Conservation (phyloP, 495 filamentous ascomycete species). For the Penicillium turbatum region DNA sequence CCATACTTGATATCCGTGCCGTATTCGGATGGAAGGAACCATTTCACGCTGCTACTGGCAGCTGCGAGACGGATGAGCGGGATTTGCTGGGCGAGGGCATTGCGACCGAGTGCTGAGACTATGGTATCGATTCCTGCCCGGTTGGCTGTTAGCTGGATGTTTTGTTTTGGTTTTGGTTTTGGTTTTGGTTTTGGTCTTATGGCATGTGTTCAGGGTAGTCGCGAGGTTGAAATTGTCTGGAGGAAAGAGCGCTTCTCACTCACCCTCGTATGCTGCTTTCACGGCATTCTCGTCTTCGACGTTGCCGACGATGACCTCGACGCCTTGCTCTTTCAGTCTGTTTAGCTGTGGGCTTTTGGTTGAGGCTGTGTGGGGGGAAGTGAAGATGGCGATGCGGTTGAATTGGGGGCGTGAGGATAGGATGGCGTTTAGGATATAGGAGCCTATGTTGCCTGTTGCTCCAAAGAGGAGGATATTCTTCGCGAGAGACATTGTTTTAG, state of each 20-base stretch:
- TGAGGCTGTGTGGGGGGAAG: conserved; percentile 49
- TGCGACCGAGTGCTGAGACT: conserved; percentile 60
- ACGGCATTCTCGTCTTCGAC: conserved; percentile 50
- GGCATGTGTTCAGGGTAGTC: too few species aligned
- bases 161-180: not conserved
- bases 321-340: conserved; percentile 43
- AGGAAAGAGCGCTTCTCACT: not conserved
- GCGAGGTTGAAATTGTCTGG: not conserved
- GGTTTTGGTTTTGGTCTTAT: too few species aligned
- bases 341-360: conserved; percentile 35
- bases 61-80: conserved; percentile 56
- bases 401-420: conserved; percentile 51
- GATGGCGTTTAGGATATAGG: conserved; percentile 58
- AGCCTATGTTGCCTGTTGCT: conserved; percentile 64
- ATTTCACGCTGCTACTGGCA: conserved; percentile 49
- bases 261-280: conserved; percentile 48
- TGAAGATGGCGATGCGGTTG: conserved; percentile 58
- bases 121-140: conserved; percentile 55
- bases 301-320: conserved; percentile 58
- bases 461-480: conserved; percentile 62
- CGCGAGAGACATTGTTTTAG: conserved; percentile 13
- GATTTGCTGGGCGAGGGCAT: conserved; percentile 54
- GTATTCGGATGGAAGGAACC: conserved; percentile 70
- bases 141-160: too few species aligned
- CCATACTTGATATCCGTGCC: conserved; percentile 71